phyloP scores from a whole-genome alignment of 441 rosid genomes.

The Erodium moschatum region DNA sequence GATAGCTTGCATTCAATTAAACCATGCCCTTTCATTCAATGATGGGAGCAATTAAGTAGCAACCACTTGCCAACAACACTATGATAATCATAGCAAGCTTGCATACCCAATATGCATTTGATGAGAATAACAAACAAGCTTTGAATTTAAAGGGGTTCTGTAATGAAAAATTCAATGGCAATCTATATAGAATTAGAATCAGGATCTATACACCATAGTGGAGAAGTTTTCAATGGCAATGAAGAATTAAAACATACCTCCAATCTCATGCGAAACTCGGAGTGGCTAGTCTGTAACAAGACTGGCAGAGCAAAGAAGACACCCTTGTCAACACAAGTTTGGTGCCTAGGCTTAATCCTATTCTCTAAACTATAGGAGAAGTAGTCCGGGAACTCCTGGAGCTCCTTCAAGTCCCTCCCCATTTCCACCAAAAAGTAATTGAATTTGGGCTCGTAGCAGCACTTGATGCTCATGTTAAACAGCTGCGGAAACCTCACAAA shows the following conservation, averaged over 20 bases:
- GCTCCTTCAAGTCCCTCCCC: slow-evolving; percentile 49
- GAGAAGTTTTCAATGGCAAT: slow-evolving; percentile 47
- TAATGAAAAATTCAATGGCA: neutral
- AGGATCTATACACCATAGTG: slow-evolving; percentile 44
- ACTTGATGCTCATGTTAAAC: slow-evolving; percentile 55
- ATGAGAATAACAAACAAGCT: neutral
- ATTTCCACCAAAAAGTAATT: slow-evolving; percentile 52
- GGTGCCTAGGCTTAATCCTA: slow-evolving; percentile 78
- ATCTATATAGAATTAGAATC: slow-evolving; percentile 26
- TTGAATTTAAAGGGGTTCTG: neutral
- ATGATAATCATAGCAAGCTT: too few species aligned
- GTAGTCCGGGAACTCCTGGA: slow-evolving; percentile 69
- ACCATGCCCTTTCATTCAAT: too few species aligned
- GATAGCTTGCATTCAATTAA: too few species aligned
- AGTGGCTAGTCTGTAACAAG: slow-evolving; percentile 53
- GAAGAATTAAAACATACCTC: slow-evolving; percentile 59
- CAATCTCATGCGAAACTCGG: slow-evolving; percentile 43
- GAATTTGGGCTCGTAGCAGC: slow-evolving; percentile 55
- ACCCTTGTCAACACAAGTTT: slow-evolving; percentile 54
- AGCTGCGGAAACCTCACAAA: slow-evolving; percentile 68
- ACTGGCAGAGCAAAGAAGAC: slow-evolving; percentile 53
- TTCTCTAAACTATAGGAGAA: slow-evolving; percentile 79
- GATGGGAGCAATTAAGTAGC: too few species aligned
- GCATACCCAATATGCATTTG: neutral
- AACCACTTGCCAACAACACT: too few species aligned